Percentiles rank a stretch among this genome's conserved stretches.
Conservation (phyloP, 1,284 basidiomycete genomes). For the Sporisorium sorghi region DNA sequence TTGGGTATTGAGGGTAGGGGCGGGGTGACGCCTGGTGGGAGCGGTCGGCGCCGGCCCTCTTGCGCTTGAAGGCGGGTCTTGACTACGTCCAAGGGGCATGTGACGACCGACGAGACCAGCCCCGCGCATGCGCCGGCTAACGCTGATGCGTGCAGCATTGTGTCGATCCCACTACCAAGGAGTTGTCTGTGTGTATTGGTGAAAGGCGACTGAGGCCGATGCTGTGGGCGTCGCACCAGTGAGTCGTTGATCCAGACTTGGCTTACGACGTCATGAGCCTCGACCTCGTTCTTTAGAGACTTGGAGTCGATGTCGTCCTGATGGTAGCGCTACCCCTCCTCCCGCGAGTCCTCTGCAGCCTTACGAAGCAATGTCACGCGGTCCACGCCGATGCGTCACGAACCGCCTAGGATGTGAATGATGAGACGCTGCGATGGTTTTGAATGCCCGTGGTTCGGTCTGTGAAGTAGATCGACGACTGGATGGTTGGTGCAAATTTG, state of each 20-base stretch:
- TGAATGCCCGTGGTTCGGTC: too few relatives aligned
- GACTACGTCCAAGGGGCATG: conserved; percentile 95
- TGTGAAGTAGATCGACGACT: too few relatives aligned
- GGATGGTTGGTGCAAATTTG: not conserved
- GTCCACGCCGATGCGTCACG: not conserved
- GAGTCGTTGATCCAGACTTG: not conserved
- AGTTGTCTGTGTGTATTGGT: not conserved
- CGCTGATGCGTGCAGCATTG: conserved; percentile 47
- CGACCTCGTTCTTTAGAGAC: not conserved
- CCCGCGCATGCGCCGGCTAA: conserved; percentile 76
- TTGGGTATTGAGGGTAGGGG: conserved; percentile 9
- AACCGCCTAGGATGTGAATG: not conserved
- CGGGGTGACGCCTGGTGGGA: not conserved
- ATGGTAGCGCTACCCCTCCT: not conserved
- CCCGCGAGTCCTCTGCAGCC: not conserved
- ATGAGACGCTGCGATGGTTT: not conserved
- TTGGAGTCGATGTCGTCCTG: not conserved
- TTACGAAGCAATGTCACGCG: not conserved
- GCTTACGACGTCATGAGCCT: conserved; percentile 2
- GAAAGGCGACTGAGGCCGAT: not conserved
- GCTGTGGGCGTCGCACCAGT: not conserved
- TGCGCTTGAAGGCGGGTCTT: conserved; percentile 98
- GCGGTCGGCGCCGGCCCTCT: conserved; percentile 47
- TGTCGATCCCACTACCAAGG: not conserved
- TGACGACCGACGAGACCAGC: conserved; percentile 89